Conservation (phyloP, 1,284 basidiomycete genomes). For the Moesziomyces antarcticus region DNA sequence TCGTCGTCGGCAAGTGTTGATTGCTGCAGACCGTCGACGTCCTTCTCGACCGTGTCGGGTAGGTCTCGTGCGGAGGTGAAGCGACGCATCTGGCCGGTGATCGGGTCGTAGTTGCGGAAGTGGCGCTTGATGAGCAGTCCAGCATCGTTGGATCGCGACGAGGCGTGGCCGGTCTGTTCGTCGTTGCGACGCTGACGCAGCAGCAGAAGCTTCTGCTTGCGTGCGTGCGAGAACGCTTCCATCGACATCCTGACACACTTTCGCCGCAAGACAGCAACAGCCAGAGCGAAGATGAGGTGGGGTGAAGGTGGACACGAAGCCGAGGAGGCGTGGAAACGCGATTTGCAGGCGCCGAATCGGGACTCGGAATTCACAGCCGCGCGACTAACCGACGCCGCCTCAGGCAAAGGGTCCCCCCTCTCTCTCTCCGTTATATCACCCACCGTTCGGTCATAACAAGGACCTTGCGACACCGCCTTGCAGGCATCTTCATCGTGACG, state of each 20-base stretch:
- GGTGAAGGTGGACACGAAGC: background rate
- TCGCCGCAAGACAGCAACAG: too few relatives aligned
- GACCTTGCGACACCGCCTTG: background rate
- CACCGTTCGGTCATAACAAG: background rate
- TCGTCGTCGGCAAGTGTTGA: conserved; percentile 86
- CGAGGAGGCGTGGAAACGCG: background rate
- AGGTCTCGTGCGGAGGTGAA: conserved; percentile 73
- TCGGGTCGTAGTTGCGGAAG: conserved; percentile 67
- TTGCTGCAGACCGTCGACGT: conserved; percentile 84
- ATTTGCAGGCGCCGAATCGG: conserved; percentile 8
- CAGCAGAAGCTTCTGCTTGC: conserved; percentile 84
- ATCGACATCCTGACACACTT: conserved; percentile 66
- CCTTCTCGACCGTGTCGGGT: conserved; percentile 87
- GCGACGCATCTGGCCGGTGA: conserved; percentile 61
- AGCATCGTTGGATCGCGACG: background rate
- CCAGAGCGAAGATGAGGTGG: background rate
- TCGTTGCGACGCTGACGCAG: conserved; percentile 79
- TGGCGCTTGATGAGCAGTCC: conserved; percentile 53
- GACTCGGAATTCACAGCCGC: conserved; percentile 2
- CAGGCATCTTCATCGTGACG: background rate
- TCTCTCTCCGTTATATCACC: background rate
- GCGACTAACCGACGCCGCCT: background rate
- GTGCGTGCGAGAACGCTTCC: conserved; percentile 82
- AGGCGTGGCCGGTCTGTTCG: conserved; percentile 30
- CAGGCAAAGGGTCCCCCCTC: background rate